Evolutionary conservation across 495 filamentous ascomycete species (phyloP).

Genomic region (Neurospora hispaniola): DNA sequence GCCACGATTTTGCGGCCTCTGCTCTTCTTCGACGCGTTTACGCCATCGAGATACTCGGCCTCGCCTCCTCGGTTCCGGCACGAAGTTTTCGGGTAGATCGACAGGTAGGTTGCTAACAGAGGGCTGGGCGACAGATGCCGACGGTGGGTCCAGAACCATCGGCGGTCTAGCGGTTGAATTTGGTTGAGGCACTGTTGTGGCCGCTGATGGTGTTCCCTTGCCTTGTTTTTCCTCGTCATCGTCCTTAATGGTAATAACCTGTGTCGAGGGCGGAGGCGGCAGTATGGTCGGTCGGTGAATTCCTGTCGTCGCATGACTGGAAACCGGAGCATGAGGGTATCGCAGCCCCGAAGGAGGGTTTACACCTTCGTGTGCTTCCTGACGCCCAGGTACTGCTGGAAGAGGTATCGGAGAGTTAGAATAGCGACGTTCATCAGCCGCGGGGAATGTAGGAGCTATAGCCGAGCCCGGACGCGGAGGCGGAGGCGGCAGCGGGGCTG

Average conservation of each 20-base stretch:
- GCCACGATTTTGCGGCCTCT: neutral
- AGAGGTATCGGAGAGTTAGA: conserved; percentile 10
- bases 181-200: neutral
- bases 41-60: neutral
- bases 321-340: neutral
- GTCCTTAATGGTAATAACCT: conserved; percentile 9
- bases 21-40: neutral
- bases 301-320: neutral
- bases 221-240: conserved; percentile 10
- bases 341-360: neutral
- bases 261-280: neutral
- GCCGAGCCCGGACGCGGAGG: neutral
- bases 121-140: neutral
- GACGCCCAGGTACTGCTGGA: conserved; percentile 1
- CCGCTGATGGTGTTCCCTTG: neutral
- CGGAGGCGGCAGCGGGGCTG: neutral
- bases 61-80: neutral
- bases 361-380: neutral
- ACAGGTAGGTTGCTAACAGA: neutral
- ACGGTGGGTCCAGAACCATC: neutral
- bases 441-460: neutral
- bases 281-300: neutral
- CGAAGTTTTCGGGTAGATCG: neutral
- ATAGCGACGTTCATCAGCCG: neutral
- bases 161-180: neutral